These are phyloP conservation scores for Gracilaria gracilis DNA, from an alignment of 23 red algal genomes.

Conservation along the genomic window DNA sequence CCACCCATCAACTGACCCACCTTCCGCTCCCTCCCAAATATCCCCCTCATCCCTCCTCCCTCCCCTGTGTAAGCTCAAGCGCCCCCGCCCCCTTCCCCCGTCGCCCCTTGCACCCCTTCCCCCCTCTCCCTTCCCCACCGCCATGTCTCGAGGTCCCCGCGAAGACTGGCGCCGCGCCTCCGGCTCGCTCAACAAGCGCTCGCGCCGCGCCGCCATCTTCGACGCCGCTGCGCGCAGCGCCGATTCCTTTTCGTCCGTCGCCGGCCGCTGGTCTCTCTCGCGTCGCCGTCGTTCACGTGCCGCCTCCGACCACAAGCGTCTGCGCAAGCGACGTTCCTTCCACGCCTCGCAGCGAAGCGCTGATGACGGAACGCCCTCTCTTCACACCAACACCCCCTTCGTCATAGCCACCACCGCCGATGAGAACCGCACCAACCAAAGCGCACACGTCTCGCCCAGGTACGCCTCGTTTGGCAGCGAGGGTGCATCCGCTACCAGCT, in stretches of 20 bases:
- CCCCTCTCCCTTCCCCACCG: not conserved
- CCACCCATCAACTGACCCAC: not conserved
- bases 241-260: constrained; percentile 71
- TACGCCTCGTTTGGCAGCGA: constrained; percentile 43
- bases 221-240: constrained; percentile 65
- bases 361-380: constrained; percentile 56
- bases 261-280: constrained; percentile 64
- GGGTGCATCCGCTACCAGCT: constrained; percentile 2
- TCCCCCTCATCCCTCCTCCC: not conserved
- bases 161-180: constrained; percentile 74
- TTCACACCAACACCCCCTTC: constrained; percentile 72
- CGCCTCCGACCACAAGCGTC: constrained; percentile 67
- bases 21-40: not conserved
- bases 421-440: constrained; percentile 45
- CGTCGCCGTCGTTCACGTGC: constrained; percentile 59
- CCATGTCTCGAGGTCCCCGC: constrained; percentile 39
- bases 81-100: not conserved
- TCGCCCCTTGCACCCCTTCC: not conserved
- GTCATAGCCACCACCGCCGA: constrained; percentile 66
- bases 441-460: not conserved
- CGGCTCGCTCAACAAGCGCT: constrained; percentile 70
- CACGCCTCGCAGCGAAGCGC: constrained; percentile 39
- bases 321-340: constrained; percentile 72
- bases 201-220: constrained; percentile 64
- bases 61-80: not conserved